Percentiles rank a stretch among this genome's conserved stretches.
phyloP scores from a whole-genome alignment of 1,139 yeast species.

The Sugiyamaella paludigena region DNA sequence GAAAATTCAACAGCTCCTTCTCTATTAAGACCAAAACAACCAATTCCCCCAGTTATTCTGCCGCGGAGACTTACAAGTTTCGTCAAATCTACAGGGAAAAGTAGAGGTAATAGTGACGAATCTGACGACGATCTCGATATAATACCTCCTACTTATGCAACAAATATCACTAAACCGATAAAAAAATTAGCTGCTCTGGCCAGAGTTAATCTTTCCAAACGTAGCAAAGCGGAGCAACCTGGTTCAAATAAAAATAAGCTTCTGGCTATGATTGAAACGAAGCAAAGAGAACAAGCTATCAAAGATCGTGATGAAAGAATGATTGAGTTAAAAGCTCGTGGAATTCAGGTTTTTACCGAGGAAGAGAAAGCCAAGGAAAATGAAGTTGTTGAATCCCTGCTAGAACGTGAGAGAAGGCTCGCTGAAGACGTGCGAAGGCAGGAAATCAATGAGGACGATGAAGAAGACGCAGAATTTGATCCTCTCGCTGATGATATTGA shows the following conservation, averaged over 20 bases:
- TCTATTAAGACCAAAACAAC: conserved; percentile 1
- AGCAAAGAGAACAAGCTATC: conserved; percentile 36
- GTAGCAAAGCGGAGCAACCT: conserved; percentile 24
- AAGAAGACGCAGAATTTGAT: conserved; percentile 29
- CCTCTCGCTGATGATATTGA: conserved; percentile 31
- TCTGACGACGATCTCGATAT: conserved; percentile 32
- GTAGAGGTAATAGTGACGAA: conserved; percentile 17
- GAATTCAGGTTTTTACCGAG: conserved; percentile 29
- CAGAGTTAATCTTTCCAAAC: conserved; percentile 18
- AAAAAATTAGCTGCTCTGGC: conserved; percentile 26
- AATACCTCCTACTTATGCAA: conserved; percentile 26
- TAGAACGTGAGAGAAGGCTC: conserved; percentile 53
- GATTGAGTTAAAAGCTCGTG: conserved; percentile 33
- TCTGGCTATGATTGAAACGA: conserved; percentile 24
- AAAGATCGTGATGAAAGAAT: conserved; percentile 30
- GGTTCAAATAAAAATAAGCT: conserved; percentile 26
- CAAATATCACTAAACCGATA: conserved; percentile 21
- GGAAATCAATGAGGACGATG: conserved; percentile 48
- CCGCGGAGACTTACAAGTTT: conserved; percentile 14
- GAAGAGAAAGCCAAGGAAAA: conserved; percentile 35
- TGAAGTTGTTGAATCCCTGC: conserved; percentile 46
- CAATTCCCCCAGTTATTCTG: conserved; percentile 9
- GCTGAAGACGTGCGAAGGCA: conserved; percentile 38
- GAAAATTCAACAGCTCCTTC: neutral
- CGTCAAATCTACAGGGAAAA: conserved; percentile 6